These are phyloP conservation scores for Ophiostoma piceae DNA, from an alignment of 2,329 filamentous ascomycete genomes.

Conservation along the genomic window DNA sequence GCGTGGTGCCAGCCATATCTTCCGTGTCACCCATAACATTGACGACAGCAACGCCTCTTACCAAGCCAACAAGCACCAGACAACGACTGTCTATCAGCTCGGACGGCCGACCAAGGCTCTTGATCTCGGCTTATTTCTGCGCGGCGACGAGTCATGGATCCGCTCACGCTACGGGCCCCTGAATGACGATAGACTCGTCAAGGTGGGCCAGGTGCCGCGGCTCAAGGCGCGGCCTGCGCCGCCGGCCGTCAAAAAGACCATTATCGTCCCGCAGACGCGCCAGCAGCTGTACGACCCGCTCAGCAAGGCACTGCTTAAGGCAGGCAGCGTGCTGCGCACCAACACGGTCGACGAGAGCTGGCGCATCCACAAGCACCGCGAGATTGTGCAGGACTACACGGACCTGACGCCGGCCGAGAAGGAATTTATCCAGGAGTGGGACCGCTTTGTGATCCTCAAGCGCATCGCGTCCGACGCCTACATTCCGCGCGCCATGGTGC, in stretches of 20 bases:
- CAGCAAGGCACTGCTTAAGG: slow-evolving; percentile 48
- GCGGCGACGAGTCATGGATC: slow-evolving; percentile 45
- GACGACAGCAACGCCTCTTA: slow-evolving; percentile 24
- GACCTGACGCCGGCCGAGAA: slow-evolving; percentile 51
- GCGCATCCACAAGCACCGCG: slow-evolving; percentile 55
- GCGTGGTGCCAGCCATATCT: slow-evolving; percentile 32
- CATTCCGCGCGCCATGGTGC: slow-evolving; percentile 48
- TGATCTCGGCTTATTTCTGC: slow-evolving; percentile 41
- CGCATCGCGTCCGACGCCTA: slow-evolving; percentile 49
- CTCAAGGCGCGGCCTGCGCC: background rate
- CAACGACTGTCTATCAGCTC: slow-evolving; percentile 42
- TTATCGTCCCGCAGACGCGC: slow-evolving; percentile 43
- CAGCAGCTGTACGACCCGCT: slow-evolving; percentile 54
- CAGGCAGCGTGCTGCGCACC: slow-evolving; percentile 45
- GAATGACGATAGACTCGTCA: slow-evolving; percentile 32
- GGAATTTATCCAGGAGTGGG: slow-evolving; percentile 56
- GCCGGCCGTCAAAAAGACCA: background rate
- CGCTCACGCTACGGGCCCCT: slow-evolving; percentile 40
- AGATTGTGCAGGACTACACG: slow-evolving; percentile 53
- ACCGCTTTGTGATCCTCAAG: slow-evolving; percentile 49
- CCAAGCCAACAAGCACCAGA: slow-evolving; percentile 32
- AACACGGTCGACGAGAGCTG: slow-evolving; percentile 44
- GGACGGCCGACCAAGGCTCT: slow-evolving; percentile 42
- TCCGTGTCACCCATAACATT: slow-evolving; percentile 37
- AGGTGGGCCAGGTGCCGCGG: background rate